Evolutionary conservation across 2,329 filamentous ascomycete species (phyloP), one percentile per base, ranked within the genome.

Genomic region (Aspergillus versicolor): DNA sequence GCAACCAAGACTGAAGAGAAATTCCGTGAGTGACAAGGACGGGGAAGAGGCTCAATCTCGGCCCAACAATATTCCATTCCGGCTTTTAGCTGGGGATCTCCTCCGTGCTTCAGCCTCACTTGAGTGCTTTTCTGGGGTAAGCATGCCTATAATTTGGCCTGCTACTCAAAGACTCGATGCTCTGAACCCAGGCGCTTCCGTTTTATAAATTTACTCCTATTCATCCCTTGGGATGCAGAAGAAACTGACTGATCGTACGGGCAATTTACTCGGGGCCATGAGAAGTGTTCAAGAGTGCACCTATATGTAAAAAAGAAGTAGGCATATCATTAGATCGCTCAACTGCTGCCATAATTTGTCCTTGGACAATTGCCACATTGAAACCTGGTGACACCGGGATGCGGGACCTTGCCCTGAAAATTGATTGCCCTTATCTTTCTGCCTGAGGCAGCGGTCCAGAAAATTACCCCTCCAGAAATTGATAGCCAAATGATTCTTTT

Each of bases 401-500:
- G 9, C 27, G 27, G 27, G 9, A 30, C 27, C 27, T 30, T 30
- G 37, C 37, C 37, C 9, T 32, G 44, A 21, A 47, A 9, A 41
- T 42, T 8, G 19, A 41, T 42, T 8, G 19, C 8, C 24, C 38
- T 50, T 56, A 51, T 42, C 42, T 53, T 21, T 17, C 9, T 65
- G 68, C 68, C 69, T 69, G 60, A 69, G 68, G 68, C 67, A 66
- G 5, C 47, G 43, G 62, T 52, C 47, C 59, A 61, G 57, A 71
- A 71, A 71, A 70, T 70, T 71, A 70, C 69, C 68, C 68, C 69
- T 70, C 69, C 65, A 65, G 56, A 19, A 50, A 49, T 49, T 48
- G 22, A 57, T 44, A 47, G 44, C 43, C 37, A 52, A 53, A 50
- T 19, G 48, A 56, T 24, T 48, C 46, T 32, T 48, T 52, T 48